These are phyloP conservation scores for Pestalotiopsis sp. DNA, from an alignment of 2,329 filamentous ascomycete species.

Conservation along the genomic window DNA sequence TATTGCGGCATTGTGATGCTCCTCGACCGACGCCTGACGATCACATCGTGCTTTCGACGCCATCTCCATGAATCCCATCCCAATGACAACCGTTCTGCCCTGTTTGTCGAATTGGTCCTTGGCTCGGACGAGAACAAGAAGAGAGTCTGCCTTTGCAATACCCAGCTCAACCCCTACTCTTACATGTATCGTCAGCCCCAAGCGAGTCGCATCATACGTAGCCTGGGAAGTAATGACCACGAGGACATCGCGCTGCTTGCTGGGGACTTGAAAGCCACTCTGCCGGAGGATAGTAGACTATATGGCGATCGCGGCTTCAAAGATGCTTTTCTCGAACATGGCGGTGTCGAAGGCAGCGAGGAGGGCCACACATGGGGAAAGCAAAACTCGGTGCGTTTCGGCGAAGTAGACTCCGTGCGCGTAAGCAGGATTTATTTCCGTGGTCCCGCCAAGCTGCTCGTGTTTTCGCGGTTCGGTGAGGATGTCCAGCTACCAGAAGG, in stretches of 20 bases:
- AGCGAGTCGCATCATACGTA: slow-evolving; percentile 19
- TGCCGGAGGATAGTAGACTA: slow-evolving; percentile 49
- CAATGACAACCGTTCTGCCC: slow-evolving; percentile 49
- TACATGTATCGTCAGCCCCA: slow-evolving; percentile 24
- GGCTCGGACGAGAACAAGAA: slow-evolving; percentile 1
- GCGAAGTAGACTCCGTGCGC: slow-evolving; percentile 47
- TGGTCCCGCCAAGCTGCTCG: slow-evolving; percentile 31
- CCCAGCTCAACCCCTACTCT: slow-evolving; percentile 32
- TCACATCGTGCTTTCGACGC: slow-evolving; percentile 44
- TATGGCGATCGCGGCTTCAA: slow-evolving; percentile 47
- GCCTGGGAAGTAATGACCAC: slow-evolving; percentile 23
- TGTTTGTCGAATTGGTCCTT: slow-evolving; percentile 50
- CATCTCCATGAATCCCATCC: slow-evolving; percentile 46
- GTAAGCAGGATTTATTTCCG: slow-evolving; percentile 55
- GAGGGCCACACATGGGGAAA: slow-evolving; percentile 59
- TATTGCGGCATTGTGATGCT: slow-evolving; percentile 55
- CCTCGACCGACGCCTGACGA: slow-evolving; percentile 44
- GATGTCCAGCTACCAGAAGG: slow-evolving; percentile 38
- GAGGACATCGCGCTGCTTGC: slow-evolving; percentile 46
- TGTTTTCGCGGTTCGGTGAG: slow-evolving; percentile 47
- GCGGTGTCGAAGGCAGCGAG: slow-evolving; percentile 48
- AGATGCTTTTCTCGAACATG: slow-evolving; percentile 53
- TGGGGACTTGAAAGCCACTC: slow-evolving; percentile 59
- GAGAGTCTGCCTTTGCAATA: slow-evolving; percentile 28
- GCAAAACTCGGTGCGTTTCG: slow-evolving; percentile 43